Evolutionary conservation across 75 land plant species (phyloP).

Genomic region (Adiantum capillusveneris): DNA sequence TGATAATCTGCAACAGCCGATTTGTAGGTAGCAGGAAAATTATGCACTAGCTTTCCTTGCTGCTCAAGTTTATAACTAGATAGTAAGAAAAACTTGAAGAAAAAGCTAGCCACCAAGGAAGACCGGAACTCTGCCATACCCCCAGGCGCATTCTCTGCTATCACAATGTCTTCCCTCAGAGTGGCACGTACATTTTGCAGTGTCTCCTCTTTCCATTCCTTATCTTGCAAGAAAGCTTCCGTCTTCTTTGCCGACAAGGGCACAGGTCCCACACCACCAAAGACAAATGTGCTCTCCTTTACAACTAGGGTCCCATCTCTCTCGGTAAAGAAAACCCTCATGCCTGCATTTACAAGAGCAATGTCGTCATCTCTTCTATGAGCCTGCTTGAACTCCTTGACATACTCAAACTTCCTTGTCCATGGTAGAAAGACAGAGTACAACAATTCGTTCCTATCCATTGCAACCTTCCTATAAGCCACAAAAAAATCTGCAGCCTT

Average conservation of each 20-base stretch:
- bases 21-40: constrained; percentile 39
- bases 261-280: constrained; percentile 90
- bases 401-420: constrained; percentile 74
- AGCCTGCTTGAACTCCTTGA: constrained; percentile 99
- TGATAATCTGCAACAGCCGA: constrained; percentile 54
- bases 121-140: constrained; percentile 91
- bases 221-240: constrained; percentile 58
- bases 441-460: constrained; percentile 57
- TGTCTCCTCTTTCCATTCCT: constrained; percentile 54
- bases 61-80: constrained; percentile 53
- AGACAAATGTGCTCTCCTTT: constrained; percentile 65
- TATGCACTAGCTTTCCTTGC: constrained; percentile 24
- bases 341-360: constrained; percentile 97
- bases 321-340: constrained; percentile 63
- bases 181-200: constrained; percentile 37
- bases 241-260: constrained; percentile 57
- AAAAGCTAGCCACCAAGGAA: constrained; percentile 79
- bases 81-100: constrained; percentile 83
- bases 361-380: constrained; percentile 98
- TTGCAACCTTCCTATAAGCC: constrained; percentile 84
- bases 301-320: constrained; percentile 42
- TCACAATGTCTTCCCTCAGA: constrained; percentile 50
- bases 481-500: constrained; percentile 70
- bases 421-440: constrained; percentile 79
- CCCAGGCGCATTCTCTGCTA: constrained; percentile 84